A percentile compares a stretch with the other conserved stretches of the same genome.
These are phyloP conservation scores for Trapa bicornis DNA, from an alignment of 345 rosid genomes.

Conservation along the genomic window DNA sequence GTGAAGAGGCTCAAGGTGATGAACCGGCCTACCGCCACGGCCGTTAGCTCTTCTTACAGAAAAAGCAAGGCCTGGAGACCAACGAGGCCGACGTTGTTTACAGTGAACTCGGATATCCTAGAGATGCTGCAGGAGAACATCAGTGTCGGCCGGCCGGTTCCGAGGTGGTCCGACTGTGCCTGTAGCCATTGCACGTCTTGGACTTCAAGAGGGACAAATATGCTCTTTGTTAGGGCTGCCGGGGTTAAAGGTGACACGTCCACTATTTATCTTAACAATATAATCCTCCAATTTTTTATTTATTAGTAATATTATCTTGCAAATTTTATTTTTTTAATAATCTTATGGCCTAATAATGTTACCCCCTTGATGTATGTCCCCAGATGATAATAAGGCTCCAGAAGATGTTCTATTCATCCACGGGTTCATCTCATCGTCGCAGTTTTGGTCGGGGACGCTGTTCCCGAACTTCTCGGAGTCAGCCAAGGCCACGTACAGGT, in stretches of 20 bases:
- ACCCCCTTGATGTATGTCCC: not conserved
- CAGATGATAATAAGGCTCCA: constrained; percentile 28
- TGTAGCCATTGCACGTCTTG: constrained; percentile 68
- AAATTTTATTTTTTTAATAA: too few relatives aligned
- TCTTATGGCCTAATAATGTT: not conserved
- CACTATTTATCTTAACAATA: too few relatives aligned
- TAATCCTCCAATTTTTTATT: too few relatives aligned
- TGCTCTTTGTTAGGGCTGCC: constrained; percentile 63
- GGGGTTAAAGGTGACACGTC: constrained; percentile 34
- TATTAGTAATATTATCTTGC: too few relatives aligned
- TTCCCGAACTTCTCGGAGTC: constrained; percentile 81
- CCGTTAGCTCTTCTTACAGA: not conserved
- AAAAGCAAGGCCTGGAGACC: constrained; percentile 17
- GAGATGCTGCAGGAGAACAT: constrained; percentile 61
- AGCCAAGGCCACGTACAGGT: constrained; percentile 54
- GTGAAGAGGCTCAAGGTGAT: constrained; percentile 36
- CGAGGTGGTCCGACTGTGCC: constrained; percentile 85
- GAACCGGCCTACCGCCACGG: constrained; percentile 14
- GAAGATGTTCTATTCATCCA: constrained; percentile 89
- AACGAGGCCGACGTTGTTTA: constrained; percentile 30
- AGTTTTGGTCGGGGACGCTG: constrained; percentile 90
- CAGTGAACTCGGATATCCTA: constrained; percentile 52
- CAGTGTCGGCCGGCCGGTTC: constrained; percentile 27
- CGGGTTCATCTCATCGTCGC: constrained; percentile 96
- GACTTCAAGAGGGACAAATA: constrained; percentile 38